Percentiles rank a stretch among this genome's conserved stretches.
phyloP scores from a whole-genome alignment of 495 filamentous ascomycete genomes.

The Aspergillus cavernicola region DNA sequence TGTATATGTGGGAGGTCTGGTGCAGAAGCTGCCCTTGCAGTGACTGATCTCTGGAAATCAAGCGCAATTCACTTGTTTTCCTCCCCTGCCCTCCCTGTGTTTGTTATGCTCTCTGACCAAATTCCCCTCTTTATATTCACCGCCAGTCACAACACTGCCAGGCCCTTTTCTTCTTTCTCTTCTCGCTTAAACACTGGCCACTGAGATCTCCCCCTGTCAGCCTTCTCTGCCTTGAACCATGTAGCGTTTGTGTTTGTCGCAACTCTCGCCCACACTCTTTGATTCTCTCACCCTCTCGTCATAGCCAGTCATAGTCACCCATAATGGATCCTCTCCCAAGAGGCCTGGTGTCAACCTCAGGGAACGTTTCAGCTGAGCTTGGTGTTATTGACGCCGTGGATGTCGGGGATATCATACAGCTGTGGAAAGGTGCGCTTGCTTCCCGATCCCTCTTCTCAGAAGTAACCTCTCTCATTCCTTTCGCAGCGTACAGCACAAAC shows the following conservation, averaged over 20 bases:
- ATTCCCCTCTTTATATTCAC: slow-evolving; percentile 24
- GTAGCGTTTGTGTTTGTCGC: slow-evolving; percentile 6
- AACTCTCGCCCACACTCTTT: not conserved
- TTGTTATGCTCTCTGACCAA: slow-evolving; percentile 13
- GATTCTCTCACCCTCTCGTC: not conserved
- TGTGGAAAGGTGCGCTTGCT: slow-evolving; percentile 46
- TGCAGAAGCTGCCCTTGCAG: no score
- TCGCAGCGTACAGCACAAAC: slow-evolving; percentile 43
- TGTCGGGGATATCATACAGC: slow-evolving; percentile 33
- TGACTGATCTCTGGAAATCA: not conserved
- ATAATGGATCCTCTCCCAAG: slow-evolving; percentile 47
- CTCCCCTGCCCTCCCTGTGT: slow-evolving; percentile 13
- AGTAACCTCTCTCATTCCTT: slow-evolving; percentile 9
- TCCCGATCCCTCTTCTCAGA: not conserved
- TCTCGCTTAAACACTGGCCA: slow-evolving; percentile 1
- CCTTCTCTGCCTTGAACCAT: slow-evolving; percentile 6
- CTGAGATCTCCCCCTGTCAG: not conserved
- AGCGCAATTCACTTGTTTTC: not conserved
- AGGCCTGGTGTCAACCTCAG: slow-evolving; percentile 46
- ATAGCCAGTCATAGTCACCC: not conserved
- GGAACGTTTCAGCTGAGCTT: slow-evolving; percentile 25
- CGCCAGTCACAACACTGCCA: slow-evolving; percentile 50
- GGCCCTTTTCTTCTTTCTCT: not conserved
- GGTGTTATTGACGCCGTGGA: slow-evolving; percentile 28
- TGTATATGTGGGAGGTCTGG: no score